Conservation (phyloP, 2,329 filamentous ascomycete genomes). For the Claviceps humidiphila region DNA sequence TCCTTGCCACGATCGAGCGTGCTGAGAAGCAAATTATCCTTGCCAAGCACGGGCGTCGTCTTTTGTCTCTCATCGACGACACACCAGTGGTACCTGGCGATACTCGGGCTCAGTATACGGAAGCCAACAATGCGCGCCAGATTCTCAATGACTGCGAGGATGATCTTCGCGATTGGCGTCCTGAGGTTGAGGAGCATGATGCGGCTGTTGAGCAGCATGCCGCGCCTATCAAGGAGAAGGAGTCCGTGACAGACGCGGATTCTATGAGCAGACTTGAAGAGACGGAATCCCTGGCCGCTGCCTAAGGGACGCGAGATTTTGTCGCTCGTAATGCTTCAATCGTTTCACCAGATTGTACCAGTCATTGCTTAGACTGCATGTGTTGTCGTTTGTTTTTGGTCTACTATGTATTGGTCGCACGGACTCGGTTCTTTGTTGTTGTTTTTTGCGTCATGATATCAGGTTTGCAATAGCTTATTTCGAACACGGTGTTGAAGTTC, state of each 20-base stretch:
- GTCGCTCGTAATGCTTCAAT: no score
- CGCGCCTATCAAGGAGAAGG: slow-evolving; percentile 15
- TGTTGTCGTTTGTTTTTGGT: background rate
- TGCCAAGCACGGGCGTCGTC: slow-evolving; percentile 74
- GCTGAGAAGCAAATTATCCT: slow-evolving; percentile 95
- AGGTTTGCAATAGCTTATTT: slow-evolving; percentile 1
- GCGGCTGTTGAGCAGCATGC: slow-evolving; percentile 12
- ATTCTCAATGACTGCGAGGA: slow-evolving; percentile 88
- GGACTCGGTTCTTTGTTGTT: background rate
- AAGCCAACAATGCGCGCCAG: slow-evolving; percentile 57
- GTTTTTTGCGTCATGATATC: background rate
- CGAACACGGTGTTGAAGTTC: background rate
- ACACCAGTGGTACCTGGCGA: slow-evolving; percentile 82
- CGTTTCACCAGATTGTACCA: no score
- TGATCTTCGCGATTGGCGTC: slow-evolving; percentile 65
- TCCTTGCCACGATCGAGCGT: slow-evolving; percentile 83
- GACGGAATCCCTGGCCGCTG: background rate
- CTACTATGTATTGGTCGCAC: background rate
- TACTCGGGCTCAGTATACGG: slow-evolving; percentile 52
- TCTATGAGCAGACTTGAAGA: background rate
- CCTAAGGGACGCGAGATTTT: background rate
- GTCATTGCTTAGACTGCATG: background rate
- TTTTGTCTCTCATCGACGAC: slow-evolving; percentile 79
- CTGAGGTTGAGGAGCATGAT: slow-evolving; percentile 25
- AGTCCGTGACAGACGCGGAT: slow-evolving; percentile 5